Conservation (phyloP, 2,329 filamentous ascomycete species). For the Pestalotiopsis sp. region DNA sequence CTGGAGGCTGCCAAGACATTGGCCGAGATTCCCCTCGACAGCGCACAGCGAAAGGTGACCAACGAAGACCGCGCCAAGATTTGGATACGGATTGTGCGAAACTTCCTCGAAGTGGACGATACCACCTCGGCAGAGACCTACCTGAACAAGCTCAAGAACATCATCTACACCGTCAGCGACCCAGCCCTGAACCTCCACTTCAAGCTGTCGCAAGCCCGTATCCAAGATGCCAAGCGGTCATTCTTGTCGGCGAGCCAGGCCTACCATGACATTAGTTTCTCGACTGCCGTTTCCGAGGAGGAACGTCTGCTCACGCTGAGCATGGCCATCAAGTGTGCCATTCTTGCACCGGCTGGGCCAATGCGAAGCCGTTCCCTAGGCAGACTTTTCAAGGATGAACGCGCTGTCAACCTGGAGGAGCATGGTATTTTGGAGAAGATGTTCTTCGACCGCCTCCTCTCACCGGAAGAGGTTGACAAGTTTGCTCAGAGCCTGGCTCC, state of each 20-base stretch:
- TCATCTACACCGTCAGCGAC: slow-evolving; percentile 79
- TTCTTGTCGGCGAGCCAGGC: slow-evolving; percentile 87
- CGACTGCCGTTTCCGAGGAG: slow-evolving; percentile 76
- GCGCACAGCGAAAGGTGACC: slow-evolving; percentile 80
- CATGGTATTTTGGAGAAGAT: slow-evolving; percentile 95
- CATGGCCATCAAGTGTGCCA: slow-evolving; percentile 88
- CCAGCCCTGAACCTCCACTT: slow-evolving; percentile 80
- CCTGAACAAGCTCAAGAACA: slow-evolving; percentile 92
- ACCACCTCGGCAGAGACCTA: slow-evolving; percentile 82
- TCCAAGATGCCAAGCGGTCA: slow-evolving; percentile 85
- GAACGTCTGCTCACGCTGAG: slow-evolving; percentile 84
- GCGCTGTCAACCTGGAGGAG: slow-evolving; percentile 74
- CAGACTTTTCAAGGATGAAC: slow-evolving; percentile 91
- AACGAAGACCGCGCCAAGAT: slow-evolving; percentile 81
- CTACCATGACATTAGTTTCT: slow-evolving; percentile 86
- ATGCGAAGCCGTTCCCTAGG: slow-evolving; percentile 78
- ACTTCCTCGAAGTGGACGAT: slow-evolving; percentile 94
- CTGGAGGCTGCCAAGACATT: slow-evolving; percentile 75
- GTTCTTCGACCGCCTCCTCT: slow-evolving; percentile 86
- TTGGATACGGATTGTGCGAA: slow-evolving; percentile 92
- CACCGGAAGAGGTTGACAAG: slow-evolving; percentile 78
- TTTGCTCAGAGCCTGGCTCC: slow-evolving; percentile 81
- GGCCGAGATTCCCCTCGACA: slow-evolving; percentile 84
- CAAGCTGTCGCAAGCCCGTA: slow-evolving; percentile 87
- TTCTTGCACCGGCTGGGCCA: slow-evolving; percentile 89